Percentiles rank a stretch among this genome's conserved stretches.
phyloP scores from a whole-genome alignment of 257 asterid species.

The Nemophila menziesii region DNA sequence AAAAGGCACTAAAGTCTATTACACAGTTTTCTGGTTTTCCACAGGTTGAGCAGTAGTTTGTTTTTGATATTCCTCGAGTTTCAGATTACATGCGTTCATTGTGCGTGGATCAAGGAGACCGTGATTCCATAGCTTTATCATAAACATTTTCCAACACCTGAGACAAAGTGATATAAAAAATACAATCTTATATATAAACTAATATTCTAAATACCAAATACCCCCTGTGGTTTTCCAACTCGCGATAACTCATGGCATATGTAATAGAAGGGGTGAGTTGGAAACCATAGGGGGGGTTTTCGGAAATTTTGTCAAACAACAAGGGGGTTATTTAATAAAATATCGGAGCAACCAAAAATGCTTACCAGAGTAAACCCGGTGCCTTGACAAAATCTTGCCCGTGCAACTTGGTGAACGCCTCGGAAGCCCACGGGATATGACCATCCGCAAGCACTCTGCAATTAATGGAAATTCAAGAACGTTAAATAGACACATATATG shows the following conservation, averaged over 20 bases:
- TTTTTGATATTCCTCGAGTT: constrained; percentile 39
- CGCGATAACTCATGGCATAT: too few relatives aligned
- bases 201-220: not conserved
- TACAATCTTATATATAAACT: not conserved
- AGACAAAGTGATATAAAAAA: constrained; percentile 8
- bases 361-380: constrained; percentile 68
- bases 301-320: not conserved
- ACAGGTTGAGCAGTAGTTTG: constrained; percentile 26
- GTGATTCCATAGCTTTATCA: constrained; percentile 89
- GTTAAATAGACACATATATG: not conserved
- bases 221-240: not conserved
- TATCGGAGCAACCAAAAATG: constrained; percentile 1
- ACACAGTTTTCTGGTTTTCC: too few relatives aligned
- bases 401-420: constrained; percentile 82
- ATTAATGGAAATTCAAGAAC: not conserved
- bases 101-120: constrained; percentile 82
- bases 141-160: constrained; percentile 95
- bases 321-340: not conserved
- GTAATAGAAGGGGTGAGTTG: too few relatives aligned
- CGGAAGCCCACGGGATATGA: constrained; percentile 97
- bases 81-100: constrained; percentile 59
- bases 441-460: constrained; percentile 97
- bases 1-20: too few relatives aligned
- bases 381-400: constrained; percentile 42
- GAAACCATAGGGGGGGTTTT: too few relatives aligned